A percentile compares a stretch with the other conserved stretches of the same genome.
Conservation (phyloP, 139 green algal species). For the Chlorella sp. region DNA sequence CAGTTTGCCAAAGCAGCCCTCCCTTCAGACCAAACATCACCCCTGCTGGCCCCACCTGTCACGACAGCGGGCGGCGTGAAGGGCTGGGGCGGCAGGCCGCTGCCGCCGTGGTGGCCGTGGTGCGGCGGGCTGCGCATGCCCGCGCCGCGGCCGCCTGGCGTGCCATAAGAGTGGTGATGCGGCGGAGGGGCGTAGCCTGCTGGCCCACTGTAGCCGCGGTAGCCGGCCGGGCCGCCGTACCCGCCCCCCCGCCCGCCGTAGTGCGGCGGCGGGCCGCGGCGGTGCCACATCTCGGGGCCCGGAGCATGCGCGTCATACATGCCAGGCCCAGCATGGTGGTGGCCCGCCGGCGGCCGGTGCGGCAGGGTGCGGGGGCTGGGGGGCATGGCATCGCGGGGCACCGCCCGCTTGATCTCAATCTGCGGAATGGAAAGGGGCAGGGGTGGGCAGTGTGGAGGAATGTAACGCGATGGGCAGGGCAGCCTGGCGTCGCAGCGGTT, state of each 20-base stretch:
- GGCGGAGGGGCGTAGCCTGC: no score
- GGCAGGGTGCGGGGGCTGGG: constrained; percentile 33
- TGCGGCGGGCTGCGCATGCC: no score
- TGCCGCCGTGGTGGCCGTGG: no score
- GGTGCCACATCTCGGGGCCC: background rate
- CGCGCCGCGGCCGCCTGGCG: no score
- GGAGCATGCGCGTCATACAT: background rate
- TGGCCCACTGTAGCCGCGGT: no score
- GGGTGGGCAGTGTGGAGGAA: no score
- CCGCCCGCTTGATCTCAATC: constrained; percentile 93
- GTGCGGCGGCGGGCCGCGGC: background rate
- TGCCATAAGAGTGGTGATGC: no score
- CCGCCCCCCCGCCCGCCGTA: constrained; percentile 19
- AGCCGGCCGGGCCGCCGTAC: no score
- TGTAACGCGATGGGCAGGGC: no score
- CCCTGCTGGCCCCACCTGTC: background rate
- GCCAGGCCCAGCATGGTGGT: background rate
- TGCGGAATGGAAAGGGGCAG: background rate
- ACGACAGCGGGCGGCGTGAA: constrained; percentile 28
- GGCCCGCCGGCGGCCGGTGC: background rate
- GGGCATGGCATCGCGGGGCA: constrained; percentile 89
- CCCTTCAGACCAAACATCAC: background rate
- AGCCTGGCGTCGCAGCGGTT: no score
- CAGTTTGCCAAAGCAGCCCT: no score
- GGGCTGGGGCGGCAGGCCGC: no score